Conservation (phyloP, 345 rosid species). For the Moricandia arvensis region DNA sequence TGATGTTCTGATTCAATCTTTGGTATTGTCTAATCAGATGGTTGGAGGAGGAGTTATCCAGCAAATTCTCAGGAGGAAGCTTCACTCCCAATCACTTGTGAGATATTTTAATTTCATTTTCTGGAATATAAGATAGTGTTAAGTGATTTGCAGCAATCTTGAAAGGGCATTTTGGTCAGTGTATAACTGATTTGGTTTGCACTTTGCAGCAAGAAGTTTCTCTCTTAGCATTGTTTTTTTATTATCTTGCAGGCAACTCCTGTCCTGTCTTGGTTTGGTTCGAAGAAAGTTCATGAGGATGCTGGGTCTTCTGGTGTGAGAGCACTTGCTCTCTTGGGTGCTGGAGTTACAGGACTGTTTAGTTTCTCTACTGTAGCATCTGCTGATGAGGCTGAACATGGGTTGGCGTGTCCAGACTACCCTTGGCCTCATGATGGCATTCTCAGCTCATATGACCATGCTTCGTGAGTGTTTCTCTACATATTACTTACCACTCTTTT, state of each 20-base stretch:
- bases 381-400: conserved; percentile 99
- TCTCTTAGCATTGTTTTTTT: conserved; percentile 17
- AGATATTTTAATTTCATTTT: conserved; percentile 11
- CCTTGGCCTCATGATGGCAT: conserved; percentile 99
- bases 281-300: conserved; percentile 68
- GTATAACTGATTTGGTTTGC: neutral
- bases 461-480: conserved; percentile 67
- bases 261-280: conserved; percentile 48
- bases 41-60: conserved; percentile 90
- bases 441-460: conserved; percentile 96
- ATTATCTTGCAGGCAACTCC: conserved; percentile 57
- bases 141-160: neutral
- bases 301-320: conserved; percentile 55
- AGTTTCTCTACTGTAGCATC: conserved; percentile 74
- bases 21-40: conserved; percentile 51
- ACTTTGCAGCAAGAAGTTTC: neutral
- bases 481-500: neutral
- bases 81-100: conserved; percentile 64
- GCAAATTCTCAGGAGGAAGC: conserved; percentile 82
- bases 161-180: neutral
- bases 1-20: no score
- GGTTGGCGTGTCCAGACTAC: conserved; percentile 73
- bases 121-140: neutral
- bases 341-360: conserved; percentile 82
- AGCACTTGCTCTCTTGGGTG: conserved; percentile 75